Evolutionary conservation across 2,329 filamentous ascomycete genomes (phyloP).

Genomic region (Phyllosticta citrichinensis): DNA sequence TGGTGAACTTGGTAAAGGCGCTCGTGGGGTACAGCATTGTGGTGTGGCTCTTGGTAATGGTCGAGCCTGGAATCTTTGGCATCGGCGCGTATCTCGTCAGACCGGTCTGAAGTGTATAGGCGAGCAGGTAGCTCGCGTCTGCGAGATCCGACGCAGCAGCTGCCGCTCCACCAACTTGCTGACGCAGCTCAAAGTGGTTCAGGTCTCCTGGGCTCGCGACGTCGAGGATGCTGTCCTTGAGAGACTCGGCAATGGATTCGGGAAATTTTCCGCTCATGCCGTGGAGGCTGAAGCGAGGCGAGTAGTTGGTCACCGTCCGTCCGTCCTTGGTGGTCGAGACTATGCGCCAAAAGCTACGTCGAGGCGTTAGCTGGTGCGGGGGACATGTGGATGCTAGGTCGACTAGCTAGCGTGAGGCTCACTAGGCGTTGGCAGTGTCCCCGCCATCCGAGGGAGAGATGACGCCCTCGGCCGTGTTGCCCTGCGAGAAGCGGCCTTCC

Average conservation of each 20-base stretch:
- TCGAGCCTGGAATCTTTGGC: slow-evolving; percentile 48
- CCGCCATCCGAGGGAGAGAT: slow-evolving; percentile 35
- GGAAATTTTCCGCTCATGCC: slow-evolving; percentile 54
- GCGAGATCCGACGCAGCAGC: slow-evolving; percentile 19
- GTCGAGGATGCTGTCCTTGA: neutral
- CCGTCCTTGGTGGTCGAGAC: slow-evolving; percentile 45
- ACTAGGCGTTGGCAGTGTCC: slow-evolving; percentile 19
- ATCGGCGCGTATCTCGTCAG: slow-evolving; percentile 51
- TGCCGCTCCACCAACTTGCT: slow-evolving; percentile 13
- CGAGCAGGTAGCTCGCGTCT: slow-evolving; percentile 29
- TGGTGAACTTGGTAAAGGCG: slow-evolving; percentile 41
- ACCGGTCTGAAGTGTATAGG: slow-evolving; percentile 48
- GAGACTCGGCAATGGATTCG: slow-evolving; percentile 31
- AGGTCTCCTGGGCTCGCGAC: neutral
- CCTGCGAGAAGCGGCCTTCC: slow-evolving; percentile 29
- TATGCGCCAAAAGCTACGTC: slow-evolving; percentile 34
- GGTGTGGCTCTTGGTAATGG: slow-evolving; percentile 44
- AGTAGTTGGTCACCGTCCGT: slow-evolving; percentile 49
- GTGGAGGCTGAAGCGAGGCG: slow-evolving; percentile 52
- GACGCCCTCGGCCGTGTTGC: slow-evolving; percentile 34
- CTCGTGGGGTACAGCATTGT: slow-evolving; percentile 47
- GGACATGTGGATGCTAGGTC: neutral
- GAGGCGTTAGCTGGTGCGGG: slow-evolving; percentile 12
- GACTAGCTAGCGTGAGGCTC: neutral
- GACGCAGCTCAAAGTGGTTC: slow-evolving; percentile 1